Conservation (phyloP, 2,329 filamentous ascomycete genomes). For the Dothistroma pini region DNA sequence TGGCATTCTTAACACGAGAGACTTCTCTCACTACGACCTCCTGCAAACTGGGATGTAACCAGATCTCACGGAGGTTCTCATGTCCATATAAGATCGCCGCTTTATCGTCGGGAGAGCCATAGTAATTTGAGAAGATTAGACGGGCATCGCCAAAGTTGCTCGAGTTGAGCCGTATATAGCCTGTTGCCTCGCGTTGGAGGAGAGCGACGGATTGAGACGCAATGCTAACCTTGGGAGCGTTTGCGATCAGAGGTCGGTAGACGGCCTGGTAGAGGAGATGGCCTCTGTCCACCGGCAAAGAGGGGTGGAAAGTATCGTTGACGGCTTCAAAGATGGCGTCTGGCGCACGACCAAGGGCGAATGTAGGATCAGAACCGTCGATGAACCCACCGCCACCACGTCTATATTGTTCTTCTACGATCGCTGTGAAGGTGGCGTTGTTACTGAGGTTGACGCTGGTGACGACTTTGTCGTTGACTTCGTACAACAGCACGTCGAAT, state of each 20-base stretch:
- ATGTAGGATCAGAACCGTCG: slow-evolving; percentile 38
- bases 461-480: neutral
- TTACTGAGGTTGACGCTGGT: slow-evolving; percentile 27
- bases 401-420: slow-evolving; percentile 33
- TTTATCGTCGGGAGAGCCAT: slow-evolving; percentile 23
- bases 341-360: slow-evolving; percentile 33
- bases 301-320: slow-evolving; percentile 8
- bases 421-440: slow-evolving; percentile 7
- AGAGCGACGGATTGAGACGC: slow-evolving; percentile 27
- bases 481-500: slow-evolving; percentile 32
- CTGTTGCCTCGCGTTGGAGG: slow-evolving; percentile 54
- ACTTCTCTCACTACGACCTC: slow-evolving; percentile 7
- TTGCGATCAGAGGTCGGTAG: neutral
- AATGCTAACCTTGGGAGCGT: slow-evolving; percentile 6
- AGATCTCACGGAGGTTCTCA: slow-evolving; percentile 4
- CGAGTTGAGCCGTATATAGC: slow-evolving; percentile 33
- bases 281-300: slow-evolving; percentile 6
- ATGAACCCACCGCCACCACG: slow-evolving; percentile 50
- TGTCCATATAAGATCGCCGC: slow-evolving; percentile 11
- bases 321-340: slow-evolving; percentile 5
- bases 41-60: neutral
- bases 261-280: slow-evolving; percentile 10
- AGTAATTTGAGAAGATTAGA: slow-evolving; percentile 60
- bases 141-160: slow-evolving; percentile 61
- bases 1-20: slow-evolving; percentile 12